Evolutionary conservation across 116 monocot species (phyloP).

Genomic region (Iris pallida): DNA sequence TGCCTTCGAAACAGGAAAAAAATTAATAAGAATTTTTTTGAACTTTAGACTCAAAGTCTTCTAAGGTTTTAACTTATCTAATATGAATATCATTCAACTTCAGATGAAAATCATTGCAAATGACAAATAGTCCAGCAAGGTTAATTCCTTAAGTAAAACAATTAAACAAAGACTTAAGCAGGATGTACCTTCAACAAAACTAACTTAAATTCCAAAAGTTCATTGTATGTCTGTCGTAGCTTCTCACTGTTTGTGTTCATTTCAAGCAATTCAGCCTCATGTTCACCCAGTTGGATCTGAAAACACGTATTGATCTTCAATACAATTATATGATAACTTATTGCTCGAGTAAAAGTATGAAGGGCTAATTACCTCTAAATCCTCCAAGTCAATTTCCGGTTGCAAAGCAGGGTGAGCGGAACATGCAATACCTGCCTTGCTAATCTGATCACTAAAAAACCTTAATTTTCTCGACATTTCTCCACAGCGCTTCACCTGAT

Average conservation of each 20-base stretch:
- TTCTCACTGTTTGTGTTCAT: constrained; percentile 96
- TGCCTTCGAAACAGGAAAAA: too few relatives aligned
- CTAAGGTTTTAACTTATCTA: background rate
- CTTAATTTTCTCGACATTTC: constrained; percentile 93
- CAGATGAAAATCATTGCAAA: background rate
- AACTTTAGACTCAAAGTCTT: too few relatives aligned
- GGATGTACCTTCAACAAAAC: constrained; percentile 81
- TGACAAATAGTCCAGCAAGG: background rate
- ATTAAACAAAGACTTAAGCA: background rate
- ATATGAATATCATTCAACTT: background rate
- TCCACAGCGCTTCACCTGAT: constrained; percentile 84
- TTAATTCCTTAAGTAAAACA: too few relatives aligned
- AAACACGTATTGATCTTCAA: background rate
- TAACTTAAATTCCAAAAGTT: constrained; percentile 94
- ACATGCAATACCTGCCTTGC: constrained; percentile 54
- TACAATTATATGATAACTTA: constrained; percentile 2
- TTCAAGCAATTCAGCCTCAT: constrained; percentile 94
- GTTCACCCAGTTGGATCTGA: constrained; percentile 73
- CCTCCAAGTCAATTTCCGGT: constrained; percentile 75
- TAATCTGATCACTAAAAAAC: constrained; percentile 87
- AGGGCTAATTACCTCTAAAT: constrained; percentile 57
- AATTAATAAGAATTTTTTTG: too few relatives aligned
- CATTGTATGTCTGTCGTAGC: constrained; percentile 80
- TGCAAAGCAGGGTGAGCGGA: constrained; percentile 55
- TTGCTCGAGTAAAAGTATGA: background rate